Evolutionary conservation across 2,329 filamentous ascomycete genomes (phyloP).

Genomic region (Stylonectria norvegica): DNA sequence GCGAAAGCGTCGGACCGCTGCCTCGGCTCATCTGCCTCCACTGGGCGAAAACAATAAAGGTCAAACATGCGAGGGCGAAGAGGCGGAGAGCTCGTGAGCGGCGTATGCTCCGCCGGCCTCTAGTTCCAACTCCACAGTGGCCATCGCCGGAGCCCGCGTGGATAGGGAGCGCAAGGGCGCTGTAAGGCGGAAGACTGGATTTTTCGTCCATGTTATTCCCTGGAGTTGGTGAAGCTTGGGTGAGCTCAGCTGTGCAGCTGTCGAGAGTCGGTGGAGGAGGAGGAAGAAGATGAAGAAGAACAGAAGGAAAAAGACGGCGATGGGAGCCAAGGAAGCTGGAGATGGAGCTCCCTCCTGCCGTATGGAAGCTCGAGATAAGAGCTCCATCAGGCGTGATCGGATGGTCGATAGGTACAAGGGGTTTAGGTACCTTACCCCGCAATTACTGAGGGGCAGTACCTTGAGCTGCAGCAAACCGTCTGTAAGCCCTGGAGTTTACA

Average conservation of each 20-base stretch:
- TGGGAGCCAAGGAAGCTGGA: conserved; percentile 5
- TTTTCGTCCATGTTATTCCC: conserved; percentile 37
- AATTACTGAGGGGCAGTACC: no score
- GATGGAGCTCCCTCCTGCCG: background rate
- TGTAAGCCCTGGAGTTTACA: no score
- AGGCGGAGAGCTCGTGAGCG: conserved; percentile 44
- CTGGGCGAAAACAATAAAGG: conserved; percentile 49
- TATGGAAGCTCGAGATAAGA: conserved; percentile 13
- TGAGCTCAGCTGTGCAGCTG: background rate
- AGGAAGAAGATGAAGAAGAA: conserved; percentile 1
- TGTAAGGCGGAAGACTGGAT: conserved; percentile 44
- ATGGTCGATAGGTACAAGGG: no score
- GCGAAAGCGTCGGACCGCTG: conserved; percentile 42
- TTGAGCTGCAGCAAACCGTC: no score
- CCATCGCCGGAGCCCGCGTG: conserved; percentile 16
- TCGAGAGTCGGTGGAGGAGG: background rate
- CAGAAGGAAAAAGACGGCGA: conserved; percentile 1
- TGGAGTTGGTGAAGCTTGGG: conserved; percentile 1
- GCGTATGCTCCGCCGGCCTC: conserved; percentile 32
- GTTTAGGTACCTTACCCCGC: no score
- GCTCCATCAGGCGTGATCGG: conserved; percentile 11
- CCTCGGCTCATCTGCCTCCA: conserved; percentile 40
- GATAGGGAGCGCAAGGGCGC: conserved; percentile 27
- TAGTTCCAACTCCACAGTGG: background rate
- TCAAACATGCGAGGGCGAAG: conserved; percentile 45